Evolutionary conservation across 345 rosid genomes (phyloP).

Genomic region (Combretum micranthum): DNA sequence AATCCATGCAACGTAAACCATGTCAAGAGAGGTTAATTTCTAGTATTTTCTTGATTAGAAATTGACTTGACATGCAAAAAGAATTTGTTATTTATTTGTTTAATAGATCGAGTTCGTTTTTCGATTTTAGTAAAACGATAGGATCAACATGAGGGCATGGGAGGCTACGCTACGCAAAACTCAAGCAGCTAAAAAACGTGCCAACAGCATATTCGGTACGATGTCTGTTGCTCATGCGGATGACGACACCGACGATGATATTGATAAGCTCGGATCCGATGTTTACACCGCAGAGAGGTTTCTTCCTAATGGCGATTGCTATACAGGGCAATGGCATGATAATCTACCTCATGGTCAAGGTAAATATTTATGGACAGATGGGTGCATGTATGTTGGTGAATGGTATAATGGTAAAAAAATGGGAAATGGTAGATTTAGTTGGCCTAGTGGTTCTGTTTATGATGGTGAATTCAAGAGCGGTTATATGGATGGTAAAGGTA

Average conservation of each 20-base stretch:
- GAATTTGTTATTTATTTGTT: background rate
- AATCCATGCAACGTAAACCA: no score
- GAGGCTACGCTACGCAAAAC: constrained; percentile 86
- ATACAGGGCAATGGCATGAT: constrained; percentile 81
- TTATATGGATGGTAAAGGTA: constrained; percentile 83
- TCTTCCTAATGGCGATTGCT: constrained; percentile 79
- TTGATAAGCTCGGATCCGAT: constrained; percentile 18
- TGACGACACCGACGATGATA: constrained; percentile 31
- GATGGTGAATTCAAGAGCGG: constrained; percentile 93
- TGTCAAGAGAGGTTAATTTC: no score
- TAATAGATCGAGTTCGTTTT: background rate
- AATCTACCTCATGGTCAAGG: constrained; percentile 84
- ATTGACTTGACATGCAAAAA: no score
- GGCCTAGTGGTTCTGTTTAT: constrained; percentile 89
- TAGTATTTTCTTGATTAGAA: no score
- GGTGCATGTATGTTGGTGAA: constrained; percentile 80
- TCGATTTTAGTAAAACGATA: background rate
- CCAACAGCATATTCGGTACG: constrained; percentile 79
- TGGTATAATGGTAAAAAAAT: constrained; percentile 76
- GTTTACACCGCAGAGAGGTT: constrained; percentile 56
- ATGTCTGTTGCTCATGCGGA: constrained; percentile 41
- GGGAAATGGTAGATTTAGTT: constrained; percentile 80
- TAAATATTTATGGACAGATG: constrained; percentile 84
- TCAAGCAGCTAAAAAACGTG: constrained; percentile 82
- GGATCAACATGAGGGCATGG: constrained; percentile 77